phyloP scores from a whole-genome alignment of 495 filamentous ascomycete genomes.

The Cercophora samala region DNA sequence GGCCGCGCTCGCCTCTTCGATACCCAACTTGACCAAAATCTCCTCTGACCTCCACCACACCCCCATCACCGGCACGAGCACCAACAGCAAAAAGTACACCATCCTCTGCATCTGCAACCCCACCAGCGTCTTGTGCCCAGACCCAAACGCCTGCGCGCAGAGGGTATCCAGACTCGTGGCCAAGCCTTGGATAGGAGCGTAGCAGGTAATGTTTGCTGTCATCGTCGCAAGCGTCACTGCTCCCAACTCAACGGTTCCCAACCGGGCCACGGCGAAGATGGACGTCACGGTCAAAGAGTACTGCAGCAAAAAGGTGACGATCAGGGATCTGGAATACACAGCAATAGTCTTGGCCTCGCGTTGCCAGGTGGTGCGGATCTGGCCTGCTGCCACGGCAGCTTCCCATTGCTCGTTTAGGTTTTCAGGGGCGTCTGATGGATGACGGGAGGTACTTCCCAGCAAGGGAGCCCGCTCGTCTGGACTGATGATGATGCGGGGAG shows the following conservation, averaged over 20 bases:
- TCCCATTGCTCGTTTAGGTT: constrained; percentile 66
- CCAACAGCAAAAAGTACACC: constrained; percentile 59
- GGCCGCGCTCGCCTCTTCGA: constrained; percentile 58
- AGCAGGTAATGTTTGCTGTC: constrained; percentile 74
- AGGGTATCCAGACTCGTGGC: constrained; percentile 70
- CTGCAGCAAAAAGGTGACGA: constrained; percentile 69
- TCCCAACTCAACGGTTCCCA: constrained; percentile 62
- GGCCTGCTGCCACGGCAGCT: constrained; percentile 68
- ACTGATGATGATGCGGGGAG: constrained; percentile 27
- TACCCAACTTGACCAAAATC: constrained; percentile 53
- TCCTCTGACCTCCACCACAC: constrained; percentile 58
- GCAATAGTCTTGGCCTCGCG: constrained; percentile 69
- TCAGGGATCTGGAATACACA: constrained; percentile 56
- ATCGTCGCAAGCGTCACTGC: constrained; percentile 64
- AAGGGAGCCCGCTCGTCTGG: constrained; percentile 43
- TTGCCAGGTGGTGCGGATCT: constrained; percentile 81
- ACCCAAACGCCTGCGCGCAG: constrained; percentile 73
- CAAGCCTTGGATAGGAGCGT: constrained; percentile 68
- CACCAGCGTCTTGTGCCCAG: constrained; percentile 64
- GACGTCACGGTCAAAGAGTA: constrained; percentile 69
- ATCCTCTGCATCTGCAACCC: constrained; percentile 71
- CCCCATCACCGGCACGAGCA: constrained; percentile 59
- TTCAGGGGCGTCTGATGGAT: constrained; percentile 25
- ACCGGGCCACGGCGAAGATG: constrained; percentile 63
- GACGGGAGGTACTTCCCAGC: constrained; percentile 21